Base-by-base conservation (phyloP, 192 early-diverging fungal species). In the Backusella parvicylindrica region DNA sequence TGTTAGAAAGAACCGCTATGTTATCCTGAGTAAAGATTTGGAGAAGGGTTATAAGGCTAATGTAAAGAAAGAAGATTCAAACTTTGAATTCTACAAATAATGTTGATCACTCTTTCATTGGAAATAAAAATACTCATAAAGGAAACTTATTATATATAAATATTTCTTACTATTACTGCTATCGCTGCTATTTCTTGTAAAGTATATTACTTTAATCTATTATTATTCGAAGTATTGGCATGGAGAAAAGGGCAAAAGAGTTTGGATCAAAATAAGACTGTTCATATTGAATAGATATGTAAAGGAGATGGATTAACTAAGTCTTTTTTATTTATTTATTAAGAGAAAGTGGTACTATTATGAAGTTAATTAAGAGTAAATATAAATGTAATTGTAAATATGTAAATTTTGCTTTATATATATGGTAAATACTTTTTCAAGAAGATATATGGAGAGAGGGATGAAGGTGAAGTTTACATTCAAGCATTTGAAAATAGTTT, bases 1-100 rank as follows among this genome's bases (percentile, higher is more conserved):
- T 33, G 97, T 99, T 67, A 89, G 97, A 76, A 97, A 96, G 85
- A 98, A 98, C 84, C 92, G 96, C 69, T 99, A 98, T 81, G 95
- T 98, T 21, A 93, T 98, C 75, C 80, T 98, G 36, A 86, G 91
- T 74, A 96, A 96, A 79, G 98, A 99, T 81, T 84, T 99, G 71
- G 98, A 99, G 83, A 97, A 96, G 82, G 98, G 94, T 30, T 98
- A 99, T 88, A 92, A 92, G 80, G 87, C 92, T 65, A 97, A 96
- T 73, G 95, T 98, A 67, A 98, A 97, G 91, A 98, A 98, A 87
- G 87, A 88, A 38, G 96, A 98, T 83, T 93, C 89, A 15, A 95
- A 98, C 81, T 93, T 98, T 80, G 95, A 96, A 78, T 98, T 99
- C 86, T 99, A 99, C 86, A 89, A 93, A 56, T 98, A 92, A 49